phyloP scores from a whole-genome alignment of 805 yeast genomes.

The Saccharomycopsis babjevae region DNA sequence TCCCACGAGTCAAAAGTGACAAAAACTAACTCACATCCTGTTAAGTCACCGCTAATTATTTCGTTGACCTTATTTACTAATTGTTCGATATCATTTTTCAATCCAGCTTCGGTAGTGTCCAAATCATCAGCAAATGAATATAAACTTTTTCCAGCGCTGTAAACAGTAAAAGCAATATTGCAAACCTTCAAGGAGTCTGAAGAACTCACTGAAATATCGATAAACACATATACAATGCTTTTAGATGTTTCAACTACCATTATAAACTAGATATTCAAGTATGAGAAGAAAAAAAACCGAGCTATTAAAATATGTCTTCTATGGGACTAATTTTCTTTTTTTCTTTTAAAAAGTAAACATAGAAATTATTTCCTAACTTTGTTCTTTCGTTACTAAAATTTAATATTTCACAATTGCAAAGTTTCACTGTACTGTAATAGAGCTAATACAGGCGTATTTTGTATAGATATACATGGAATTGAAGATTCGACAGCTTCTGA shows the following conservation, averaged over 20 bases:
- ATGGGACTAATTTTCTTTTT: background rate
- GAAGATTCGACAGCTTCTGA: background rate
- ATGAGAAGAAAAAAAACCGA: background rate
- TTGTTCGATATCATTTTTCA: background rate
- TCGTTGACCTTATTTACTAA: background rate
- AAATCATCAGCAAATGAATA: background rate
- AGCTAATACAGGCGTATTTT: background rate
- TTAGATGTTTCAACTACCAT: background rate
- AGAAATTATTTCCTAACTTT: no score
- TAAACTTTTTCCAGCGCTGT: background rate
- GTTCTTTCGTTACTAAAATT: background rate
- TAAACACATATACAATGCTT: background rate
- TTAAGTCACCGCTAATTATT: background rate
- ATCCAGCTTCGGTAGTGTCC: background rate
- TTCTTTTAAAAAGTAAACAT: background rate
- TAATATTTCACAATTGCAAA: background rate
- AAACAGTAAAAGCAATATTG: background rate
- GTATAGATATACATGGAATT: background rate
- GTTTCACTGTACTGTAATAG: no score
- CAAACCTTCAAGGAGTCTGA: background rate
- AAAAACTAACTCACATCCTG: conserved; percentile 25
- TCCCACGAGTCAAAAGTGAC: conserved; percentile 60
- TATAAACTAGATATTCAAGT: background rate
- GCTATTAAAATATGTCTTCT: background rate
- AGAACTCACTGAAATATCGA: background rate